These are phyloP conservation scores for Naganishia friedmannii DNA, from an alignment of 768 basidiomycete genomes.

Conservation along the genomic window DNA sequence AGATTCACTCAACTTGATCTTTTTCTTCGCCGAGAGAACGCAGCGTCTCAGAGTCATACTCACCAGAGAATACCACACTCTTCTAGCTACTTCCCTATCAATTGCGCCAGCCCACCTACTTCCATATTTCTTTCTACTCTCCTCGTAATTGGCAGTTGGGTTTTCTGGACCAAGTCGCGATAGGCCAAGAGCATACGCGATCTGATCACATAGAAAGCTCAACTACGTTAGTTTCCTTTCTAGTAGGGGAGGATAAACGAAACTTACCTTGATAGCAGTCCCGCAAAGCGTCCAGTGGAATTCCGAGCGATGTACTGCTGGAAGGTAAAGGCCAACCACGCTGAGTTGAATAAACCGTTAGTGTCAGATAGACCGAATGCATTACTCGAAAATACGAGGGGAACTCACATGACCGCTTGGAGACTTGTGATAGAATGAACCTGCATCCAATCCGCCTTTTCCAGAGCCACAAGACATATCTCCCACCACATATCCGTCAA, in stretches of 20 bases:
- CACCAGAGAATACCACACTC: slow-evolving; percentile 28
- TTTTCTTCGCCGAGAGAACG: neutral
- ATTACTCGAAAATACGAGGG: neutral
- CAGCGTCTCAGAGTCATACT: neutral
- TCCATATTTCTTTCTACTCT: slow-evolving; percentile 14
- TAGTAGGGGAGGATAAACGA: neutral
- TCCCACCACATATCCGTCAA: slow-evolving; percentile 27
- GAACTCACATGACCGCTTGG: slow-evolving; percentile 28
- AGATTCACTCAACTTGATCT: neutral
- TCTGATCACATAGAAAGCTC: neutral
- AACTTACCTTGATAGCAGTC: slow-evolving; percentile 26
- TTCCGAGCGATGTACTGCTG: slow-evolving; percentile 13
- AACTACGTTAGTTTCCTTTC: neutral
- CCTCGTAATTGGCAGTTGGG: neutral
- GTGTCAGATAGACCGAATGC: neutral
- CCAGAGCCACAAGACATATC: slow-evolving; percentile 19
- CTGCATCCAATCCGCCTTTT: slow-evolving; percentile 29
- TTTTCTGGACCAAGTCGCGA: slow-evolving; percentile 25
- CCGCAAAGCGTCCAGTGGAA: slow-evolving; percentile 27
- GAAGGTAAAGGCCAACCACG: slow-evolving; percentile 23
- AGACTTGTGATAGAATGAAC: slow-evolving; percentile 18
- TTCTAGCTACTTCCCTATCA: slow-evolving; percentile 26
- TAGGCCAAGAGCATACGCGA: slow-evolving; percentile 24
- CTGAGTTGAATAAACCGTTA: neutral
- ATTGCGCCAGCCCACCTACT: slow-evolving; percentile 13